Conservation (phyloP, 2,329 filamentous ascomycete genomes). For the Hymenoscyphus fraxineus region DNA sequence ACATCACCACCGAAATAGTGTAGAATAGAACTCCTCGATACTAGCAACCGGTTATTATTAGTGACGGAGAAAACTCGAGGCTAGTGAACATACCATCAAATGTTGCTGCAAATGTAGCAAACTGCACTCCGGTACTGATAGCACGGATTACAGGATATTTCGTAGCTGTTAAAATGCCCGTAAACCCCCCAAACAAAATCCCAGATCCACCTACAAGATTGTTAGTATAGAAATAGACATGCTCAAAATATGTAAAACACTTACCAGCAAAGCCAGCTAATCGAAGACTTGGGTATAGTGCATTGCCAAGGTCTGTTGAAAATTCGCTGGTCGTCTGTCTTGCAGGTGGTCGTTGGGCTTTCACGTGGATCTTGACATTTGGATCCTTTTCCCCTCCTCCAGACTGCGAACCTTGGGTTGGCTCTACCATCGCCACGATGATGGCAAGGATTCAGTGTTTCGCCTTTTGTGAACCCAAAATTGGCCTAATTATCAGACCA, state of each 20-base stretch:
- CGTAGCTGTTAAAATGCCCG: constrained; percentile 65
- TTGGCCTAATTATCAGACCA: background rate
- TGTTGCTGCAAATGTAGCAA: constrained; percentile 71
- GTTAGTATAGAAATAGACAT: constrained; percentile 11
- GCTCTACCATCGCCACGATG: background rate
- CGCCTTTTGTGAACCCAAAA: background rate
- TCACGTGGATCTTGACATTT: background rate
- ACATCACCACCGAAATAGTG: constrained; percentile 44
- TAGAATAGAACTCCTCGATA: constrained; percentile 46
- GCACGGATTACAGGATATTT: constrained; percentile 66
- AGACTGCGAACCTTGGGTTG: background rate
- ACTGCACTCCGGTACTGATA: constrained; percentile 70
- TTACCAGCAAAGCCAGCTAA: constrained; percentile 58
- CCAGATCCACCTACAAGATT: constrained; percentile 53
- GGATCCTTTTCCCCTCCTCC: background rate
- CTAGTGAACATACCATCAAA: constrained; percentile 61
- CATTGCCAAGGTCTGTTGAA: constrained; percentile 36
- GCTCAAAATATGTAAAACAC: constrained; percentile 13
- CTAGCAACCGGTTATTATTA: constrained; percentile 35
- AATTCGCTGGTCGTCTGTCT: background rate
- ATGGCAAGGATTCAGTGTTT: background rate
- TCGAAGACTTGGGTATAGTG: constrained; percentile 51
- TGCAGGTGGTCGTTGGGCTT: background rate
- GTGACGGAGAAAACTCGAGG: constrained; percentile 11
- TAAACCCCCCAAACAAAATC: constrained; percentile 61